Conservation (phyloP, 2,329 filamentous ascomycete genomes). For the Cryphonectria carpinicola region DNA sequence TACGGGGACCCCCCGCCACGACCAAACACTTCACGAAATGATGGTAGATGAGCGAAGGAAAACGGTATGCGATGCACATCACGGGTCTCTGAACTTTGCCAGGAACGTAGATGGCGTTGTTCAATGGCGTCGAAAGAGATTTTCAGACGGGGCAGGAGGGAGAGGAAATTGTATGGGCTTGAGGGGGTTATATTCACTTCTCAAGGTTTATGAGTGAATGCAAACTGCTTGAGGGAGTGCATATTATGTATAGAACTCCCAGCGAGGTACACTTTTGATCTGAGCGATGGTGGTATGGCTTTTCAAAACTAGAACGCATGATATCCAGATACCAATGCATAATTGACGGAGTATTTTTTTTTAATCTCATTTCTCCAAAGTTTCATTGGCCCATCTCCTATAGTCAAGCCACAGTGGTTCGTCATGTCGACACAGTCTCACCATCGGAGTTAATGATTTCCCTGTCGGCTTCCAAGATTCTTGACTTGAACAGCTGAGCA, state of each 20-base stretch:
- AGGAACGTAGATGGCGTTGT: not conserved
- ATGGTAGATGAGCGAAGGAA: not conserved
- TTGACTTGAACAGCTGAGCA: too few relatives aligned
- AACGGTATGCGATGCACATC: not conserved
- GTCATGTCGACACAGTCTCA: too few relatives aligned
- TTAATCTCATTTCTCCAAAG: not conserved
- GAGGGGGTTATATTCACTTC: not conserved
- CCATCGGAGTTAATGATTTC: too few relatives aligned
- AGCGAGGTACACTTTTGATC: not conserved
- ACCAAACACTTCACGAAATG: not conserved
- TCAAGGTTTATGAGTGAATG: not conserved
- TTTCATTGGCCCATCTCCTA: too few relatives aligned
- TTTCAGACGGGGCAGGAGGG: not conserved
- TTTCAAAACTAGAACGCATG: not conserved
- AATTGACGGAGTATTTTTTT: not conserved
- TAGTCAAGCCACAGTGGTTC: too few relatives aligned
- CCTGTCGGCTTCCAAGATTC: too few relatives aligned
- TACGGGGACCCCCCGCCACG: not conserved
- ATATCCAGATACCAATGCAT: constrained; percentile 2
- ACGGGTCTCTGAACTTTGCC: not conserved
- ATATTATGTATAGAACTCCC: not conserved
- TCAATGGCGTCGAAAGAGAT: not conserved
- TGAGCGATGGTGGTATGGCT: not conserved
- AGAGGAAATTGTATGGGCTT: not conserved
- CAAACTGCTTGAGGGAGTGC: not conserved